These are phyloP conservation scores for Linum tenue DNA, from an alignment of 345 rosid species.

Conservation along the genomic window DNA sequence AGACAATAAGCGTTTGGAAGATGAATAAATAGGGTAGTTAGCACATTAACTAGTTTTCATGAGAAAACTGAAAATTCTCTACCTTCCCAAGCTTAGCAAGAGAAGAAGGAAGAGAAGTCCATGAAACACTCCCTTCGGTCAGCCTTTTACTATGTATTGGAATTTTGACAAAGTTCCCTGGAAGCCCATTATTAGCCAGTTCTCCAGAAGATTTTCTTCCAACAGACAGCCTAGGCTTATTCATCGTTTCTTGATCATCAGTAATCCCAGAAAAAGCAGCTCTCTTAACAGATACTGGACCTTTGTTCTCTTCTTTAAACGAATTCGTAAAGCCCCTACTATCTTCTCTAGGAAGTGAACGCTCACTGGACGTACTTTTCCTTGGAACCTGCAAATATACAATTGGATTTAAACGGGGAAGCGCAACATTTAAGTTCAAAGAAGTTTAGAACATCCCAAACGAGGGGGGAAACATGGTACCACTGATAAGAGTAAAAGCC, in stretches of 20 bases:
- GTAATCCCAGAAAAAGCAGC: conserved; percentile 34
- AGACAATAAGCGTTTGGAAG: neutral
- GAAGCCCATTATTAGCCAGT: conserved; percentile 40
- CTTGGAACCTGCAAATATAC: conserved; percentile 54
- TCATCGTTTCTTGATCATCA: conserved; percentile 47
- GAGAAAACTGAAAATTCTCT: conserved; percentile 6
- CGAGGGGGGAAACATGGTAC: conserved; percentile 2
- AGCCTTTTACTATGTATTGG: conserved; percentile 53
- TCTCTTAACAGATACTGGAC: conserved; percentile 40
- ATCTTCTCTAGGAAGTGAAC: conserved; percentile 48
- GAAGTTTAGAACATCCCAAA: neutral
- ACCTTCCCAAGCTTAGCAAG: conserved; percentile 92
- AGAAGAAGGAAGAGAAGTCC: conserved; percentile 75
- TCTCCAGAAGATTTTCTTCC: conserved; percentile 53
- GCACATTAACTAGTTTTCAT: neutral
- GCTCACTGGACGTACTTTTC: conserved; percentile 69
- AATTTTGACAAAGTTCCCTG: conserved; percentile 68
- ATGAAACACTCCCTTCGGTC: conserved; percentile 57
- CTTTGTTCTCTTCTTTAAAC: conserved; percentile 48
- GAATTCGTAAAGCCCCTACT: conserved; percentile 39
- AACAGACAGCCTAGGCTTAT: conserved; percentile 31
- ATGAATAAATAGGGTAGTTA: conserved; percentile 3
- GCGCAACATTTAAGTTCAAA: neutral
- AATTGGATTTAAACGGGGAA: neutral
- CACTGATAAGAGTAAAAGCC: neutral